These are phyloP conservation scores for Neohortaea acidophila DNA, from an alignment of 495 filamentous ascomycete species.

Conservation along the genomic window DNA sequence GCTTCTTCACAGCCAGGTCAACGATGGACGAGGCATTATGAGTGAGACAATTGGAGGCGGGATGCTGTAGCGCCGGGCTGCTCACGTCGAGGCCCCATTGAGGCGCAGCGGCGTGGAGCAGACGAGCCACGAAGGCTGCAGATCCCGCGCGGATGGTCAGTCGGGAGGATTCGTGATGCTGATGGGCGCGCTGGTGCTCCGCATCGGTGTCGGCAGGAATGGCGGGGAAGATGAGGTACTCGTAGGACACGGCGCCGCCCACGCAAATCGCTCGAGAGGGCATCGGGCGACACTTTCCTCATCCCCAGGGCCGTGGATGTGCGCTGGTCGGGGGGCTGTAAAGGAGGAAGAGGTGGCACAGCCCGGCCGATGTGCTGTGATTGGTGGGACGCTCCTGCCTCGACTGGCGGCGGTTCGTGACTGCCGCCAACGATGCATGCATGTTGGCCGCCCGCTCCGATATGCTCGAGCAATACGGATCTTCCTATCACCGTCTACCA, in stretches of 20 bases:
- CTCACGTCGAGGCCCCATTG: constrained; percentile 12
- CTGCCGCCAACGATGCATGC: no score
- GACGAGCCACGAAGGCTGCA: constrained; percentile 10
- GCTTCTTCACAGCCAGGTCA: constrained; percentile 3
- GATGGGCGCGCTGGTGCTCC: background rate
- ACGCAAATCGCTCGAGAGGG: constrained; percentile 8
- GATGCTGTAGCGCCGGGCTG: constrained; percentile 6
- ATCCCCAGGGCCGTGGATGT: no score
- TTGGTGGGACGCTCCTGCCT: no score
- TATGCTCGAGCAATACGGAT: no score
- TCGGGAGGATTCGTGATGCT: background rate
- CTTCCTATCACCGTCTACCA: no score
- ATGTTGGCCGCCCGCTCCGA: no score
- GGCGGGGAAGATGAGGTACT: constrained; percentile 15
- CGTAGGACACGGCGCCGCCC: constrained; percentile 13
- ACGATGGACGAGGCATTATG: constrained; percentile 14
- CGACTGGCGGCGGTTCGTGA: no score
- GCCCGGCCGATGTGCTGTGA: no score
- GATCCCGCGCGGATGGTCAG: constrained; percentile 11
- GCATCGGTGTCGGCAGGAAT: background rate
- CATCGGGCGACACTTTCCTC: no score
- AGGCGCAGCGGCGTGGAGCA: constrained; percentile 12
- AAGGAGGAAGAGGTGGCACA: no score
- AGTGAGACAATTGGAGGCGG: constrained; percentile 5
- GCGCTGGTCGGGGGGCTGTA: no score